Percentiles rank a stretch among this genome's conserved stretches.
phyloP scores from a whole-genome alignment of 2,329 filamentous ascomycete genomes.

The Exutisphaerella laricina region DNA sequence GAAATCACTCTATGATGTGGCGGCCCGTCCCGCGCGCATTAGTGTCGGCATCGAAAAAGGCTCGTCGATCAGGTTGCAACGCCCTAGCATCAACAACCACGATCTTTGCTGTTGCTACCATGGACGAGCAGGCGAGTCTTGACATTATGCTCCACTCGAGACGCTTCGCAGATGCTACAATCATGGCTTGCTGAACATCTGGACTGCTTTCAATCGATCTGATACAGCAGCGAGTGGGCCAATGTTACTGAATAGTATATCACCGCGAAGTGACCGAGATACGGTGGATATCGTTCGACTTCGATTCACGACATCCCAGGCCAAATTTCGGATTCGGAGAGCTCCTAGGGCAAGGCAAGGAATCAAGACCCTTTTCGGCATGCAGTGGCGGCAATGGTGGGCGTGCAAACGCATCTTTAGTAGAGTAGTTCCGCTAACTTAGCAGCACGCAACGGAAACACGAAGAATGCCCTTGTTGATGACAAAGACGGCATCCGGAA shows the following conservation, averaged over 20 bases:
- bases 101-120: background rate
- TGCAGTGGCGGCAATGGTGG: constrained; percentile 3
- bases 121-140: background rate
- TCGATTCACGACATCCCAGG: constrained; percentile 10
- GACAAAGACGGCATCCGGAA: background rate
- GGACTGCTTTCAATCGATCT: background rate
- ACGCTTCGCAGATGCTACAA: background rate
- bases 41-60: background rate
- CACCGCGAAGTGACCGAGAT: constrained; percentile 14
- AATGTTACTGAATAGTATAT: constrained; percentile 5
- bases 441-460: background rate
- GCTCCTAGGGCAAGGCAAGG: constrained; percentile 1
- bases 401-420: constrained; percentile 15
- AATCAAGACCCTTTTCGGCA: background rate
- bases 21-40: background rate
- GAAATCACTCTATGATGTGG: background rate
- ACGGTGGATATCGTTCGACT: constrained; percentile 7
- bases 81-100: background rate
- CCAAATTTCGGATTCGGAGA: constrained; percentile 12
- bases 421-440: too few relatives aligned
- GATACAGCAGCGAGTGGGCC: constrained; percentile 2
- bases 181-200: background rate
- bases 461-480: background rate
- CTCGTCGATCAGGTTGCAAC: background rate
- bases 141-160: background rate